Evolutionary conservation across 805 yeast genomes (phyloP).

Genomic region (Metschnikowia borealis): DNA sequence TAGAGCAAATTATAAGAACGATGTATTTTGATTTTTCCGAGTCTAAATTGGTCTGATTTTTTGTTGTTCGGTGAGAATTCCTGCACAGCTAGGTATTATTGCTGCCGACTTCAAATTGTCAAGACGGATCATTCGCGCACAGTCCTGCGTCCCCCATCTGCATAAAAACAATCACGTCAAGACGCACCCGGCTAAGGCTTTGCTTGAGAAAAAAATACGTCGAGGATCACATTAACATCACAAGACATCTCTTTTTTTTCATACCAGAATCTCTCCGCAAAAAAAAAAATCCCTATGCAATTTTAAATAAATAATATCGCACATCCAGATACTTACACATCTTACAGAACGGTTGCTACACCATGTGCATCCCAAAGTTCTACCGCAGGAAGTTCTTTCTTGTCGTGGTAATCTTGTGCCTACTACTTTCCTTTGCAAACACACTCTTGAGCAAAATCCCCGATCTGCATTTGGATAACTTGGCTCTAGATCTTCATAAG

Average conservation of each 20-base stretch:
- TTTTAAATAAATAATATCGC: neutral
- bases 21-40: neutral
- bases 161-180: neutral
- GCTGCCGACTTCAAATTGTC: neutral
- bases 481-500: constrained; percentile 23
- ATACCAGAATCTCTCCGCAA: neutral
- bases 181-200: neutral
- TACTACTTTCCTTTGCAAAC: constrained; percentile 11
- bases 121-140: neutral
- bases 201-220: neutral
- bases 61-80: neutral
- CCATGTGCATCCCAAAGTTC: constrained; percentile 13
- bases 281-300: neutral
- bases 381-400: constrained; percentile 11
- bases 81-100: neutral
- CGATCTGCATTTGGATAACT: constrained; percentile 21
- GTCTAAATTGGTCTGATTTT: neutral
- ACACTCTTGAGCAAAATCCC: constrained; percentile 15
- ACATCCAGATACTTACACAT: neutral
- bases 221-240: neutral
- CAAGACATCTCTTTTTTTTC: neutral
- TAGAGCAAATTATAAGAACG: neutral
- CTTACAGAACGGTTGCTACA: neutral
- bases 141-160: neutral
- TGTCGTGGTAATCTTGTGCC: constrained; percentile 6